phyloP scores from a whole-genome alignment of 805 yeast species.

The Kregervanrija delftensis region DNA sequence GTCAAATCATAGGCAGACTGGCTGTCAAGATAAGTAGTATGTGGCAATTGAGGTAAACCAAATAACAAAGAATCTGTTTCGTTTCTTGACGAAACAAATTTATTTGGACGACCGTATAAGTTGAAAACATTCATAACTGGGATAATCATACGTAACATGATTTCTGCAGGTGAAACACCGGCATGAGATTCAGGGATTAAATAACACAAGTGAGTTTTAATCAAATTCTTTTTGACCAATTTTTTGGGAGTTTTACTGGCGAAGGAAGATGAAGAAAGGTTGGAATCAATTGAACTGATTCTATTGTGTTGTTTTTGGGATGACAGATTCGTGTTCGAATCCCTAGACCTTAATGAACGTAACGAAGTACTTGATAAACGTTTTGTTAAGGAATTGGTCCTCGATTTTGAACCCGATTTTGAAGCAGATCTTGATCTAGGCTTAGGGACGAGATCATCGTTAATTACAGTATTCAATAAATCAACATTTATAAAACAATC shows the following conservation, averaged over 20 bases:
- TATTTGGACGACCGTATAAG: conserved; percentile 68
- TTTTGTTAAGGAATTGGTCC: conserved; percentile 15
- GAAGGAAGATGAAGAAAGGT: conserved; percentile 20
- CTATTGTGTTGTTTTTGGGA: conserved; percentile 14
- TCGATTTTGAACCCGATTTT: conserved; percentile 5
- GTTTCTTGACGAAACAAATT: conserved; percentile 49
- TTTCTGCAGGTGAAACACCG: conserved; percentile 66
- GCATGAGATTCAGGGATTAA: conserved; percentile 64
- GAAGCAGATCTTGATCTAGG: conserved; percentile 21
- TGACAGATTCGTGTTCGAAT: conserved; percentile 9
- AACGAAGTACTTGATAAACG: conserved; percentile 25
- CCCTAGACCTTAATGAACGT: conserved; percentile 13
- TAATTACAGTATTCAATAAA: conserved; percentile 11
- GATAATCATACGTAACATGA: conserved; percentile 60
- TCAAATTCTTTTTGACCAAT: conserved; percentile 17
- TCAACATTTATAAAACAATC: conserved; percentile 41
- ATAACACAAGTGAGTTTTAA: conserved; percentile 24
- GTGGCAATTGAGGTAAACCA: conserved; percentile 71
- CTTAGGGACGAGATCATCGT: conserved; percentile 13
- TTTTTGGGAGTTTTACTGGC: conserved; percentile 18
- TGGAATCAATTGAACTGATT: conserved; percentile 22
- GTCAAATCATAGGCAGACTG: conserved; percentile 26
- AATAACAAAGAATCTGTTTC: conserved; percentile 53
- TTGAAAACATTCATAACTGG: conserved; percentile 67
- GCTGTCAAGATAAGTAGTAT: conserved; percentile 45